A percentile compares a stretch with the other conserved stretches of the same genome.
phyloP scores from a whole-genome alignment of 31 red algal genomes.

The Bonnemaisonia californica region DNA sequence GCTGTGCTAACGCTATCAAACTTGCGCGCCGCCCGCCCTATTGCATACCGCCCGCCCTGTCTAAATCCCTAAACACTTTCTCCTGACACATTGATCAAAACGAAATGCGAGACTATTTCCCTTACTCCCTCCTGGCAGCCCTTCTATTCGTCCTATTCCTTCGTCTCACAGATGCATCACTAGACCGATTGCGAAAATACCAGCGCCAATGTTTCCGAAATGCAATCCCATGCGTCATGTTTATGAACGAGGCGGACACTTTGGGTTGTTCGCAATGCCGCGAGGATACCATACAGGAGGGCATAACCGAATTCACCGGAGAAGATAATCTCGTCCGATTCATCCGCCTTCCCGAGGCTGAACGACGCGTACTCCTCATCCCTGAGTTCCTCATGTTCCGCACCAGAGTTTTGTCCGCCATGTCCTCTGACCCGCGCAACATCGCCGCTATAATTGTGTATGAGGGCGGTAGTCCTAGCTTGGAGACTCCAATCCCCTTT shows the following conservation, averaged over 20 bases:
- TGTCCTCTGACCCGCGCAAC: conserved; percentile 29
- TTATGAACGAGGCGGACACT: conserved; percentile 42
- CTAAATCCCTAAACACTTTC: too few species aligned
- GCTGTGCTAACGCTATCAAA: too few species aligned
- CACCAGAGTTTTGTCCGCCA: conserved; percentile 14
- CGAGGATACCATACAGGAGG: conserved; percentile 38
- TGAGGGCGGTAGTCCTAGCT: conserved; percentile 14
- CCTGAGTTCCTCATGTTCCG: conserved; percentile 65
- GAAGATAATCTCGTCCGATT: conserved; percentile 16
- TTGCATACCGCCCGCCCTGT: too few species aligned
- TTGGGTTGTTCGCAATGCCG: conserved; percentile 77
- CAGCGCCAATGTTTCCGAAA: conserved; percentile 34
- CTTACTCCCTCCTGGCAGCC: too few species aligned
- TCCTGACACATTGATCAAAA: too few species aligned
- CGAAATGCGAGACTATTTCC: too few species aligned
- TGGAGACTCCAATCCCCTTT: neutral
- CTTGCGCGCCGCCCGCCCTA: too few species aligned
- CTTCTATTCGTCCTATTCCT: neutral
- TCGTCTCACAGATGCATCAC: neutral
- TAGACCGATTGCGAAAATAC: conserved; percentile 18
- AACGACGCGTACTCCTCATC: conserved; percentile 46
- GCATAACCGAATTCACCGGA: conserved; percentile 29
- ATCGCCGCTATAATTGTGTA: conserved; percentile 72
- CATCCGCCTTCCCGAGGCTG: conserved; percentile 14
- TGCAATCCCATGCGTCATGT: conserved; percentile 40